Conservation (phyloP, 1,284 basidiomycete species). For the Polyporus tsugae region DNA sequence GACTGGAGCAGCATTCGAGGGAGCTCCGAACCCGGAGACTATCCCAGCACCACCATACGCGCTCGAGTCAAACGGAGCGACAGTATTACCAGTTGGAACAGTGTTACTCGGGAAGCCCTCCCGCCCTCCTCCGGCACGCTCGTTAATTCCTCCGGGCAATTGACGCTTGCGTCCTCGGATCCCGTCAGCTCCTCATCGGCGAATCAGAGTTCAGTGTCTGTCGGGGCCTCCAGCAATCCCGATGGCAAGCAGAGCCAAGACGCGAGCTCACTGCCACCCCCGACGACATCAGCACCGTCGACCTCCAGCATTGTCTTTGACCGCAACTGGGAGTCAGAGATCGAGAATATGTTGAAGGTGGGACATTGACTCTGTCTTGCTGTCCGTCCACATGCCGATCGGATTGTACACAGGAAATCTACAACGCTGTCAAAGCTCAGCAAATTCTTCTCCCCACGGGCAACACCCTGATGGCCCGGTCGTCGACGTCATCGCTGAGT, state of each 20-base stretch:
- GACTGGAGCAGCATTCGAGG: slow-evolving; percentile 68
- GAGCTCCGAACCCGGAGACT: slow-evolving; percentile 55
- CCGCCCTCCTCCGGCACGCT: slow-evolving; percentile 43
- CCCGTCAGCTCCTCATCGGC: slow-evolving; percentile 36
- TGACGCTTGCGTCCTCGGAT: slow-evolving; percentile 38
- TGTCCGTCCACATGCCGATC: background rate
- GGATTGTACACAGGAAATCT: slow-evolving; percentile 79
- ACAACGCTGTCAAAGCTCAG: slow-evolving; percentile 88
- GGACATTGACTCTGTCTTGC: slow-evolving; percentile 26
- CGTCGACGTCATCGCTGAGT: slow-evolving; percentile 63
- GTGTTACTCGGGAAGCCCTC: slow-evolving; percentile 56
- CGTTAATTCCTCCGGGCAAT: slow-evolving; percentile 42
- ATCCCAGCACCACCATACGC: slow-evolving; percentile 51
- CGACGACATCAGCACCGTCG: slow-evolving; percentile 22
- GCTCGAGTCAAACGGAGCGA: slow-evolving; percentile 77
- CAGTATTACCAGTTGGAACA: slow-evolving; percentile 85
- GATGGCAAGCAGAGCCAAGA: slow-evolving; percentile 34
- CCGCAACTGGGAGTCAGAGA: slow-evolving; percentile 83
- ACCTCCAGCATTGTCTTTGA: slow-evolving; percentile 56
- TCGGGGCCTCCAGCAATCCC: slow-evolving; percentile 31
- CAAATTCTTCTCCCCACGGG: slow-evolving; percentile 88
- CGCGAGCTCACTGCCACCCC: slow-evolving; percentile 21
- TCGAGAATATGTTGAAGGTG: slow-evolving; percentile 88
- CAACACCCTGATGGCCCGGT: slow-evolving; percentile 49
- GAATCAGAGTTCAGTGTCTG: slow-evolving; percentile 58